These are phyloP conservation scores for Nannochloropsis salina DNA, from an alignment of 108 stramenopile genomes.

Conservation along the genomic window DNA sequence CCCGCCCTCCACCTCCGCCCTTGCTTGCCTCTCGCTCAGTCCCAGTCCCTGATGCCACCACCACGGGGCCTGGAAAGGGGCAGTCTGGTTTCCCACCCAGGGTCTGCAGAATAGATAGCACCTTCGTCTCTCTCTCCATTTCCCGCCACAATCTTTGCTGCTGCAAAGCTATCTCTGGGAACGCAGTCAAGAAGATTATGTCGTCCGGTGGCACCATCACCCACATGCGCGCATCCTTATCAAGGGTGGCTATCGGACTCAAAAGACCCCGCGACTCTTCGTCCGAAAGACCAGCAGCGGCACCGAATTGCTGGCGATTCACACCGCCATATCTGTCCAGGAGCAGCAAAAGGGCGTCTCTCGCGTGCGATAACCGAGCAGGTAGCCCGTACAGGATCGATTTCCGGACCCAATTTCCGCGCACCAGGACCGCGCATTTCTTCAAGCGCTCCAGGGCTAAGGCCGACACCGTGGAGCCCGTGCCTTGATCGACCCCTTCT, in stretches of 20 bases:
- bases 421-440: not conserved
- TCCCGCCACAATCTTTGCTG: not conserved
- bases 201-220: not conserved
- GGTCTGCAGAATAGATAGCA: not conserved
- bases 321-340: not conserved
- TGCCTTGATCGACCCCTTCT: not conserved
- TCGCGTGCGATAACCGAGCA: not conserved
- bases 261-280: not conserved
- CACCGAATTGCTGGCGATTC: conserved; percentile 12
- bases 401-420: not conserved
- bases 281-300: not conserved
- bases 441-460: not conserved
- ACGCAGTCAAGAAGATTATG: not conserved
- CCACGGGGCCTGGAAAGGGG: conserved; percentile 4
- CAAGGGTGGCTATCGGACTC: not conserved
- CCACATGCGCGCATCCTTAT: not conserved
- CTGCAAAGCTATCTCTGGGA: not conserved
- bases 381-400: not conserved
- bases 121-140: not conserved
- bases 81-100: not conserved
- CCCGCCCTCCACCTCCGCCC: not conserved
- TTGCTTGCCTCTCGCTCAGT: not conserved
- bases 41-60: not conserved
- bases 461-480: not conserved
- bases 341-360: not conserved